A percentile compares a stretch with the other conserved stretches of the same genome.
Conservation (phyloP, 192 early-diverging fungal species). For the Glomus cerebriforme region DNA sequence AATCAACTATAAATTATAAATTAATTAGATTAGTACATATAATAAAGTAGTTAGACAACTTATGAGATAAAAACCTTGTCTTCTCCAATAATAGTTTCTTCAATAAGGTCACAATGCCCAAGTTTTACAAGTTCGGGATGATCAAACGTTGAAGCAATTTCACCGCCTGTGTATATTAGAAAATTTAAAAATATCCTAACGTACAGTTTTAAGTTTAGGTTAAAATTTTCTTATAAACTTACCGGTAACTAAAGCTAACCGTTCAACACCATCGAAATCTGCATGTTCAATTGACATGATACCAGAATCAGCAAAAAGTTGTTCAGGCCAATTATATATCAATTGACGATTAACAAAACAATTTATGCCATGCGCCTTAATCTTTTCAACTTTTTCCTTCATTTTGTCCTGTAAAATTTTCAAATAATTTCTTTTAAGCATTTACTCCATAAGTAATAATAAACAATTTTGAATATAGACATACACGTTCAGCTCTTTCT, state of each 20-base stretch:
- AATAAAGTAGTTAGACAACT: neutral
- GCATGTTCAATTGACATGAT: conserved; percentile 98
- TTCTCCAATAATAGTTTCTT: conserved; percentile 99
- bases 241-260: conserved; percentile 93
- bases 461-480: neutral
- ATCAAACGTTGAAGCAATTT: conserved; percentile 98
- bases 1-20: conserved; percentile 61
- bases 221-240: neutral
- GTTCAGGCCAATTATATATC: conserved; percentile 99
- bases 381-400: conserved; percentile 98
- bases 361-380: conserved; percentile 96
- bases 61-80: conserved; percentile 56
- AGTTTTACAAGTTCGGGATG: conserved; percentile 95
- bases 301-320: conserved; percentile 96
- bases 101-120: conserved; percentile 94
- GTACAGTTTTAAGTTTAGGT: neutral
- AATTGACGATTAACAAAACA: conserved; percentile 99
- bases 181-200: no score
- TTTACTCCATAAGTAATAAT: neutral
- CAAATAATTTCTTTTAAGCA: neutral
- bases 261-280: conserved; percentile 97
- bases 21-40: neutral
- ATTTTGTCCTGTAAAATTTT: conserved; percentile 79
- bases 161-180: no score
- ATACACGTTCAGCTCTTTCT: conserved; percentile 89